Evolutionary conservation across 2,329 filamentous ascomycete species (phyloP), one percentile per base, ranked within the genome.

Genomic region (Aspergillus brasiliensis): DNA sequence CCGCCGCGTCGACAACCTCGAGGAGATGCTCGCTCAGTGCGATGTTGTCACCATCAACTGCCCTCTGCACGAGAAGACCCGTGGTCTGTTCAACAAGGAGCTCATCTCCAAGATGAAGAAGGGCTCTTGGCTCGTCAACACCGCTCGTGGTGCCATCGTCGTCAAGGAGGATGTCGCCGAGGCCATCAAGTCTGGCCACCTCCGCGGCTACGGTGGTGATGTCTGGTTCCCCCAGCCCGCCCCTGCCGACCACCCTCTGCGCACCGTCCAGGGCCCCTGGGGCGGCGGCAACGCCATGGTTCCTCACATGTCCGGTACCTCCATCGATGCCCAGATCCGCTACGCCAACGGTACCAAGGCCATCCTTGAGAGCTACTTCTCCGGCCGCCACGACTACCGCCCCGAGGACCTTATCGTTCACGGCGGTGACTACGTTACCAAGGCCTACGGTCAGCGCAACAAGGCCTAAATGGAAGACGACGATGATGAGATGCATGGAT

Each of bases 21-120:
- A 97, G 85, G 94, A 98, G 79, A 89, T 99, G 88, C 81, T 99
- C 64, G 84, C 86, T 42, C 92, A 96, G 84, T 98, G 94, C 78
- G 95, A 98, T 71, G 86, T 98, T 64, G 94, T 99, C 80, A 99
- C 95, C 76, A 98, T 99, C 84, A 99, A 99, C 89, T 97, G 93
- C 86, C 95, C 95, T 56, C 87, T 99, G 66, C 95, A 99, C 84
- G 94, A 98, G 86, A 96, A 96, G 87, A 99, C 95, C 37, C 86
- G 88, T 64, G 94, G 94, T 69, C 81, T 99, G 65, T 98, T 98
- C 86, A 97, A 98, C 89, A 97, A 97, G 89, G 92, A 98, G 51
- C 85, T 98, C 73, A 94, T 98, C 77, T 84, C 88, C 80, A 97
- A 98, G 91, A 99, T 98, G 95, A 98, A 98, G 91, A 90, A 89